These are phyloP conservation scores for Penicillium sp. DNA, from an alignment of 2,329 filamentous ascomycete genomes.

Conservation along the genomic window DNA sequence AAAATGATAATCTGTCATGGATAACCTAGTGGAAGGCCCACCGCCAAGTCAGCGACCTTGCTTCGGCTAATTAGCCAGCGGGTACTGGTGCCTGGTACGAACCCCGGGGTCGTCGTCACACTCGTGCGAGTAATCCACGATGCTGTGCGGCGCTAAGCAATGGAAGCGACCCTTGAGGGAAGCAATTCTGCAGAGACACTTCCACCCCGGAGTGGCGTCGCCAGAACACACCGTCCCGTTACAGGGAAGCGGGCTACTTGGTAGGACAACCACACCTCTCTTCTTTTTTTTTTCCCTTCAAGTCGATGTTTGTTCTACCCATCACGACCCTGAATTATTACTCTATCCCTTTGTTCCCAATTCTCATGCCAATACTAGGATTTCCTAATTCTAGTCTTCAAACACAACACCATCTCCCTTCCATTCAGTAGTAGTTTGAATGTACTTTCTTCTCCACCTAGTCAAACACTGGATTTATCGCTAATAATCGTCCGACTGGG, in stretches of 20 bases:
- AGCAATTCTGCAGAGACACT: slow-evolving; percentile 58
- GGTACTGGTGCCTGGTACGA: slow-evolving; percentile 55
- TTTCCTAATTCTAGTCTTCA: no score
- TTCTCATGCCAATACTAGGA: no score
- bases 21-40: slow-evolving; percentile 42
- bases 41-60: slow-evolving; percentile 39
- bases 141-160: slow-evolving; percentile 54
- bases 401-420: no score
- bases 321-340: no score
- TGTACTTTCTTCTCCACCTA: no score
- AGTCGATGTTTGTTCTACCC: not conserved
- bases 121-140: slow-evolving; percentile 57
- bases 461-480: no score
- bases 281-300: slow-evolving; percentile 3
- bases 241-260: slow-evolving; percentile 38
- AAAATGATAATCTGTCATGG: slow-evolving; percentile 38
- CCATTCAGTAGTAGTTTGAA: no score
- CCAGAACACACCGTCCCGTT: slow-evolving; percentile 51
- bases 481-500: no score
- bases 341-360: no score
- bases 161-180: slow-evolving; percentile 56
- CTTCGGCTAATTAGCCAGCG: slow-evolving; percentile 36
- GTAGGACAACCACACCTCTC: slow-evolving; percentile 37
- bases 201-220: slow-evolving; percentile 55
- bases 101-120: slow-evolving; percentile 52